Evolutionary conservation across 108 stramenopile genomes (phyloP).

Genomic region (Stephanodiscus minutulus): DNA sequence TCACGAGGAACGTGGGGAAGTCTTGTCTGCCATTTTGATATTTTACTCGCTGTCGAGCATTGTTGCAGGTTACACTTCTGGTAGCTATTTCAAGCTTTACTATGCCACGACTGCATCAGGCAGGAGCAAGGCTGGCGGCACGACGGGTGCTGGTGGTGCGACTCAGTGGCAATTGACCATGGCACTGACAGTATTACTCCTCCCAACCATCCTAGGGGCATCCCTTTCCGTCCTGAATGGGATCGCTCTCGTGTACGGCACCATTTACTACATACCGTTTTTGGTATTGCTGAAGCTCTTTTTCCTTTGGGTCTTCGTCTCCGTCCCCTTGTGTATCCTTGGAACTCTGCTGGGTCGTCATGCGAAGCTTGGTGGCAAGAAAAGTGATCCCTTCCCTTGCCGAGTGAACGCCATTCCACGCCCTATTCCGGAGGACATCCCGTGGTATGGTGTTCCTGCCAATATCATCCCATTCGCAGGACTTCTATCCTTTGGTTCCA

Average conservation of each 20-base stretch:
- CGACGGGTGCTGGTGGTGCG: slow-evolving; percentile 33
- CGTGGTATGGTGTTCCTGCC: slow-evolving; percentile 92
- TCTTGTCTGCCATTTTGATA: slow-evolving; percentile 85
- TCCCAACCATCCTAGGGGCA: slow-evolving; percentile 77
- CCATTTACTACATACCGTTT: slow-evolving; percentile 91
- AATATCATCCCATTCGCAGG: slow-evolving; percentile 89
- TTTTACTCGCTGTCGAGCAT: slow-evolving; percentile 89
- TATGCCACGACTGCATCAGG: slow-evolving; percentile 72
- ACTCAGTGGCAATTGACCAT: slow-evolving; percentile 85
- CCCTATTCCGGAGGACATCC: slow-evolving; percentile 91
- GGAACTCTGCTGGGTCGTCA: slow-evolving; percentile 95
- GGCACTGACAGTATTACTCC: slow-evolving; percentile 90
- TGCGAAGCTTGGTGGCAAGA: slow-evolving; percentile 58
- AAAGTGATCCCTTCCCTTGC: slow-evolving; percentile 84
- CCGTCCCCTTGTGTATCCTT: slow-evolving; percentile 91
- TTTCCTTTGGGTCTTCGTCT: slow-evolving; percentile 92
- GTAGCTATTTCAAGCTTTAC: slow-evolving; percentile 92
- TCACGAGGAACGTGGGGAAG: slow-evolving; percentile 96
- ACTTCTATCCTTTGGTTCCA: slow-evolving; percentile 93
- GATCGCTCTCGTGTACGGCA: slow-evolving; percentile 87
- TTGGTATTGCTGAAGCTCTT: slow-evolving; percentile 90
- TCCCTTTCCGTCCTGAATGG: slow-evolving; percentile 77
- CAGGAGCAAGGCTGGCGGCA: slow-evolving; percentile 26
- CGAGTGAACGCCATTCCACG: slow-evolving; percentile 97
- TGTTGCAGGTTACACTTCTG: slow-evolving; percentile 90